A percentile compares a stretch with the other conserved stretches of the same genome.
Conservation (phyloP, 139 green algal genomes). For the Micractinium sp. region DNA sequence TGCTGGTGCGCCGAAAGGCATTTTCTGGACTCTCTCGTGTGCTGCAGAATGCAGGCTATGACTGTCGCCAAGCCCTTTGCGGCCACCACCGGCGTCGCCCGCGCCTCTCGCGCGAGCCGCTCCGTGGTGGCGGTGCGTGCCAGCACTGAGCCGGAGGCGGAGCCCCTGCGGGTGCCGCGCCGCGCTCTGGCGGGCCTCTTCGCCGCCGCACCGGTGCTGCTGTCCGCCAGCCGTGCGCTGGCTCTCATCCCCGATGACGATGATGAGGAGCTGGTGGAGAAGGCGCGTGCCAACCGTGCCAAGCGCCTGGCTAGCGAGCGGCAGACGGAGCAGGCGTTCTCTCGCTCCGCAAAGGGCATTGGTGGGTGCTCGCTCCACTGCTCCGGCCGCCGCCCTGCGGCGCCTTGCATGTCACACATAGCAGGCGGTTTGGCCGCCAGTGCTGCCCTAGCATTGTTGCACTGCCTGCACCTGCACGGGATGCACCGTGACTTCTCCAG, state of each 20-base stretch:
- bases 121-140: conserved; percentile 17
- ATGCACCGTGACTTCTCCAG: too few species aligned
- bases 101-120: background rate
- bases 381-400: too few species aligned
- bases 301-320: conserved; percentile 44
- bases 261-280: conserved; percentile 76
- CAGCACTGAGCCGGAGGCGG: background rate
- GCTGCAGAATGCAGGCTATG: background rate
- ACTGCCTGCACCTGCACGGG: too few species aligned
- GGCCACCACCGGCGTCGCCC: background rate
- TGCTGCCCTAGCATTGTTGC: too few species aligned
- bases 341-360: background rate
- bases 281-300: conserved; percentile 69
- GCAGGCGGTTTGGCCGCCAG: too few species aligned
- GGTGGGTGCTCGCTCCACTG: background rate
- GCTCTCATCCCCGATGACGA: conserved; percentile 78
- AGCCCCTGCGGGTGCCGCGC: background rate
- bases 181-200: conserved; percentile 32
- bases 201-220: conserved; percentile 30
- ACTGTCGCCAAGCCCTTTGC: conserved; percentile 15
- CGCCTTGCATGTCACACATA: too few species aligned
- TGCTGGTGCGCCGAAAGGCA: background rate
- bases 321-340: conserved; percentile 19
- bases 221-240: conserved; percentile 24
- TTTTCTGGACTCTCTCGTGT: background rate